Base-by-base conservation (phyloP, 495 filamentous ascomycete species). In the Daldinia concentrica region DNA sequence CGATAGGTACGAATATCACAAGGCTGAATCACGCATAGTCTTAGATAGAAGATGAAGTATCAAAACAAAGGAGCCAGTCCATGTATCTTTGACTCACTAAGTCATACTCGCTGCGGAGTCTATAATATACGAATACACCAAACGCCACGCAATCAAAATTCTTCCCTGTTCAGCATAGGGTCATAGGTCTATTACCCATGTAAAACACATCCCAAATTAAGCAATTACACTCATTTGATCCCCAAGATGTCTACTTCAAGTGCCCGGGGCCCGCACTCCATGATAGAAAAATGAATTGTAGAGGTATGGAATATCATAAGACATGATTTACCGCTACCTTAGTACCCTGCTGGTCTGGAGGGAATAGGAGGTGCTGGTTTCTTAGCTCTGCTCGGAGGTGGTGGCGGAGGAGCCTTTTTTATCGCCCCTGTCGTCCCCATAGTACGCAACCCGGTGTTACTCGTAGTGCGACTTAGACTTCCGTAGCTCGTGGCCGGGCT, bases 361-460 rank as follows among this genome's bases (percentile, higher is more conserved):
- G 83, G 83, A 24, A 86, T 73, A 14, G 92, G 92, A 55, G 92
- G 91, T 8, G 91, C 82, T 41, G 92, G 87, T 81, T 92, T 96
- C 87, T 92, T 94, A 12, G 88, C 81, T 69, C 92, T 83, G 64
- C 89, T 90, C n/a, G 93, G 93, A 12, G 93, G 93, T 24, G 92
- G 93, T 37, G 92, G 93, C 6, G 92, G 93, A 37, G 92, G 90
- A 8, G 86, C 88, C 79, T 93, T 93, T 82, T 92, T 91, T 26
- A 74, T 58, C 19, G 79, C 72, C 3, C 73, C 62, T 3, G 67
- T 80, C 81, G 36, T 72, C 3, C 67, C 64, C 6, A 68, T 79
- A 79, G 36, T 77, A 82, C 64, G 83, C 78, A 72, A 86, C 85
- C 62, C 76, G 27, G 41, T 78, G 54, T 87, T 83, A 63, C 83